Evolutionary conservation across 2,329 filamentous ascomycete genomes (phyloP), one percentile per base, ranked within the genome.

Genomic region (Didymella segeticola): DNA sequence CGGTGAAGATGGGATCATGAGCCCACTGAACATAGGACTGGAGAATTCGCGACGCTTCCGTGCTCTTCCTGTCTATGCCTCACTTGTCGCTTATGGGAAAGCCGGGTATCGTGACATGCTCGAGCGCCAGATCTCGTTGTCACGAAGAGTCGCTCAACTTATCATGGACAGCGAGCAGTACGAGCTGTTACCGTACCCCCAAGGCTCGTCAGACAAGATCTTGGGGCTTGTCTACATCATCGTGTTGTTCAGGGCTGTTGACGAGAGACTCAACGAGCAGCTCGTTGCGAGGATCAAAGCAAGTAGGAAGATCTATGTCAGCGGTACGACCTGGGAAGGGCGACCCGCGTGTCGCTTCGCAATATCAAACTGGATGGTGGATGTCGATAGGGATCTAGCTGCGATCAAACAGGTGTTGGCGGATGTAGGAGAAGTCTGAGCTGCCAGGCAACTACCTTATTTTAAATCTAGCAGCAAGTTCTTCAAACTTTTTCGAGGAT

Each of bases 31-130:
- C 74, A 85, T 95, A 51, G 91, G 92, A 17, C 80, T 97, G 17
- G 93, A 97, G 66, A 97, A 97, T 75, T 96, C 92, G 2, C 86
- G 93, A 31, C 88, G 93, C 5, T 96, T 97, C 78, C 86, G 93
- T 47, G 93, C 93, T 0, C 79, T 97, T n/a, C 93, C 93, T 0
- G 89, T 91, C 8, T 97, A 97, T 69, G 87, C 91, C 10, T 89
- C 88, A 0, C 81, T 97, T 2, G 72, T 88, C 17, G 88, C 89
- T 39, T 89, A 95, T 64, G 93, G 93, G 0, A 80, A 80, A 1
- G 71, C 80, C 0, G 92, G 91, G 0, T 85, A 96, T 60, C 79
- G 80, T 1, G 78, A 81, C 1, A 88, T 96, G 77, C 78, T 96
- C 4, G 80, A 84, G 56, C 82, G 85, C 22, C 92, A 96, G 78